A percentile compares a stretch with the other conserved stretches of the same genome.
These are phyloP conservation scores for Dactylellina cionopaga DNA, from an alignment of 2,329 filamentous ascomycete species.

Conservation along the genomic window DNA sequence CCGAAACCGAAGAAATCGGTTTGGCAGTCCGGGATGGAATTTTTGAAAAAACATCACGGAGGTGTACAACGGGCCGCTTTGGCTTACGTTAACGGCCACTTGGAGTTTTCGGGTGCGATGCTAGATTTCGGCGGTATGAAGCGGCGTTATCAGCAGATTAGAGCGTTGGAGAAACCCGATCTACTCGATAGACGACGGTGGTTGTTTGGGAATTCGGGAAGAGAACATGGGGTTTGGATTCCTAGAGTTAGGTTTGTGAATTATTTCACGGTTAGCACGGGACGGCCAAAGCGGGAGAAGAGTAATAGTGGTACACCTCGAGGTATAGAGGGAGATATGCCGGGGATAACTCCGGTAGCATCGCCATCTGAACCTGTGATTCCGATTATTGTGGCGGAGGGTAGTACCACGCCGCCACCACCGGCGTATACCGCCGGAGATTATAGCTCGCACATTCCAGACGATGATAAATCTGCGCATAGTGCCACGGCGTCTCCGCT, in stretches of 20 bases:
- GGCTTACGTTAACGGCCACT: constrained; percentile 78
- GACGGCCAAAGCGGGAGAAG: constrained; percentile 68
- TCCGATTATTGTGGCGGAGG: not conserved
- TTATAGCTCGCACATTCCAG: not conserved
- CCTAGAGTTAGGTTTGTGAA: constrained; percentile 80
- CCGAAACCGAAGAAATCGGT: constrained; percentile 58
- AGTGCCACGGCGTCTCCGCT: constrained; percentile 18
- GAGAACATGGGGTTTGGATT: constrained; percentile 34
- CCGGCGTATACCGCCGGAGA: constrained; percentile 14
- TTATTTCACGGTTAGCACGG: constrained; percentile 88
- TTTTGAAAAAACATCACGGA: constrained; percentile 82
- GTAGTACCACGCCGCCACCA: constrained; percentile 1
- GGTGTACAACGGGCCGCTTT: constrained; percentile 76
- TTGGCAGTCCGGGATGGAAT: constrained; percentile 68
- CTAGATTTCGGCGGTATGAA: constrained; percentile 78
- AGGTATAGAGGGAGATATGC: too few relatives aligned
- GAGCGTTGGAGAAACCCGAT: constrained; percentile 69
- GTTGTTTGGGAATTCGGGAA: constrained; percentile 50
- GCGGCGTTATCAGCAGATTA: constrained; percentile 74
- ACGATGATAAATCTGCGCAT: constrained; percentile 23
- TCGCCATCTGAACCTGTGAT: constrained; percentile 23
- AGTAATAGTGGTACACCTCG: too few relatives aligned
- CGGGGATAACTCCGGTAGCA: constrained; percentile 48
- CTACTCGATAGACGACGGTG: constrained; percentile 21
- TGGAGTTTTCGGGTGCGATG: constrained; percentile 84